These are phyloP conservation scores for Cyamopsis tetragonoloba DNA, from an alignment of 306 rosid species.

Conservation along the genomic window DNA sequence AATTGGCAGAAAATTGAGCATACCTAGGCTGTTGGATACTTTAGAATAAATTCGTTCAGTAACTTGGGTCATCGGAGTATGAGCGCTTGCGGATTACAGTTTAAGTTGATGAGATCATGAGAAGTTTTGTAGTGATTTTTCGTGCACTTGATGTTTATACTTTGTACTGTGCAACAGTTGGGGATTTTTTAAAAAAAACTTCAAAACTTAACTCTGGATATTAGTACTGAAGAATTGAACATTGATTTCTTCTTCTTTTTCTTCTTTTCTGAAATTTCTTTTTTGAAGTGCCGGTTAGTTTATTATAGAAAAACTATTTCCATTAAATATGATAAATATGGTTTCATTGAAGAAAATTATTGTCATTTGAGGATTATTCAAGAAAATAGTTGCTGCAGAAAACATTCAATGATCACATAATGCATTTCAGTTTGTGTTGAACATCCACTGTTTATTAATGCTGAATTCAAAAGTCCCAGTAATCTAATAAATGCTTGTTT, in stretches of 20 bases:
- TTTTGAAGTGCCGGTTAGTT: neutral
- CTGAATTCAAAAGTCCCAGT: neutral
- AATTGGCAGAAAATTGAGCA: neutral
- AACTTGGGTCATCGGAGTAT: neutral
- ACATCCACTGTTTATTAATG: neutral
- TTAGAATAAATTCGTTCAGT: neutral
- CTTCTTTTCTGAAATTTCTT: neutral
- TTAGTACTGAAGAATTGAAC: neutral
- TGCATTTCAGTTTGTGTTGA: neutral
- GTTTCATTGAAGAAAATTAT: neutral
- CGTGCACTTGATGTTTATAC: neutral
- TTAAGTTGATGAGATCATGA: slow-evolving; percentile 18
- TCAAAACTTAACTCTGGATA: neutral
- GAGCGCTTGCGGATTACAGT: neutral
- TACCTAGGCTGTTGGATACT: neutral
- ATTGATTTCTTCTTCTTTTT: neutral
- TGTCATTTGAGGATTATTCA: neutral
- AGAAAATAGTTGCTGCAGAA: neutral
- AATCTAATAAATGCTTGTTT: slow-evolving; percentile 16
- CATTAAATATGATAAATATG: neutral
- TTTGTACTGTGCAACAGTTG: neutral
- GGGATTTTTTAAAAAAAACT: neutral
- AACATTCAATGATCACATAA: neutral
- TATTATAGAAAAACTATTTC: neutral
- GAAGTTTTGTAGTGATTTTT: neutral